Percentiles rank a stretch among this genome's conserved stretches.
Evolutionary conservation across 345 rosid species (phyloP).

Genomic region (Brassica carinata): DNA sequence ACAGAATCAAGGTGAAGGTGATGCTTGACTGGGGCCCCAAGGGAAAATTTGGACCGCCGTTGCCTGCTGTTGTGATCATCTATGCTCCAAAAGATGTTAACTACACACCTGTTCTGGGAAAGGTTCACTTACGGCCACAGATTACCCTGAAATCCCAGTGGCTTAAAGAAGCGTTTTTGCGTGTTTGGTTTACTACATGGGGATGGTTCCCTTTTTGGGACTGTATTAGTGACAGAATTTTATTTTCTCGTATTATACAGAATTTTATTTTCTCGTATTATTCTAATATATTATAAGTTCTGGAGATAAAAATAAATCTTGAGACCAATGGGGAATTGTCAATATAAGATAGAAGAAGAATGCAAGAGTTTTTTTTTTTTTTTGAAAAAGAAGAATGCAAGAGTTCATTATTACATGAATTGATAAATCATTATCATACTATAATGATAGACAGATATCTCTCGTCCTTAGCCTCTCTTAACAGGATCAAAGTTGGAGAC

Average conservation of each 20-base stretch:
- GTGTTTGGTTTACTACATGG: neutral
- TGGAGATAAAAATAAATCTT: neutral
- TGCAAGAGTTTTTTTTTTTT: neutral
- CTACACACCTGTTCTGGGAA: neutral
- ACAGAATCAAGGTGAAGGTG: neutral
- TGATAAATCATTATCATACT: neutral
- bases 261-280: neutral
- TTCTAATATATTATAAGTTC: neutral
- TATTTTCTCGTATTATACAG: neutral
- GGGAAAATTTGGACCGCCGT: neutral
- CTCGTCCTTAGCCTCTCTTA: constrained; percentile 50
- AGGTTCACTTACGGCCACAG: neutral
- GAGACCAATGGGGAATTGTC: neutral
- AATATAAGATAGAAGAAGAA: neutral
- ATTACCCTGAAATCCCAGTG: neutral
- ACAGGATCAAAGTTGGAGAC: constrained; percentile 70
- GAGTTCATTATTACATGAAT: constrained; percentile 8
- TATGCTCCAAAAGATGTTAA: neutral
- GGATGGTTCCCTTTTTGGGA: neutral
- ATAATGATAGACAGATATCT: neutral
- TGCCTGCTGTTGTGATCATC: neutral
- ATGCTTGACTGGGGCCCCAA: neutral
- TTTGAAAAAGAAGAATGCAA: neutral
- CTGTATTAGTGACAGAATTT: neutral
- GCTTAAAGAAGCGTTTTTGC: neutral